Conservation (phyloP, 352 stramenopile species). For the Phytophthora lateralis region DNA sequence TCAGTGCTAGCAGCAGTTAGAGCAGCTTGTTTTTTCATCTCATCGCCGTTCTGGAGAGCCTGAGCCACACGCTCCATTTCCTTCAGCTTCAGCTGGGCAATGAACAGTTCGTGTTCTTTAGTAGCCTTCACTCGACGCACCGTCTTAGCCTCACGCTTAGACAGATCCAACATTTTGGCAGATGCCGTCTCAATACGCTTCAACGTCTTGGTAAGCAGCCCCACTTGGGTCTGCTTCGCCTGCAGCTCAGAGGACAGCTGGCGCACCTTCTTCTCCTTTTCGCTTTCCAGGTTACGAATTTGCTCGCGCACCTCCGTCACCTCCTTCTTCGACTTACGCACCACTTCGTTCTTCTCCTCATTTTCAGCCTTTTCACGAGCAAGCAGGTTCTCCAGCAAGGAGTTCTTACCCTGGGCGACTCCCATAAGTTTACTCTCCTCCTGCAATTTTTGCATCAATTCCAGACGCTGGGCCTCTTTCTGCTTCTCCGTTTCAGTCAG, state of each 20-base stretch:
- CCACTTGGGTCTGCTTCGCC: constrained; percentile 64
- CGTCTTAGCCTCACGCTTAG: constrained; percentile 58
- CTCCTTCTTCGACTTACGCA: constrained; percentile 64
- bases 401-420: constrained; percentile 62
- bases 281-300: constrained; percentile 56
- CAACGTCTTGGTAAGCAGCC: constrained; percentile 57
- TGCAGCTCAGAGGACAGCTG: constrained; percentile 60
- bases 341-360: constrained; percentile 58
- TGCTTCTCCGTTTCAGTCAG: constrained; percentile 54
- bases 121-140: constrained; percentile 55
- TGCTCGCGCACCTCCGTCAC: constrained; percentile 58
- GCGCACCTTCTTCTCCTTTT: constrained; percentile 67
- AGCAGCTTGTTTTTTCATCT: constrained; percentile 37
- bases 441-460: constrained; percentile 63
- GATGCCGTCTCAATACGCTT: constrained; percentile 61
- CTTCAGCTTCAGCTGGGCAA: constrained; percentile 64
- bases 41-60: constrained; percentile 37
- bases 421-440: constrained; percentile 71
- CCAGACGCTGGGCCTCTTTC: constrained; percentile 54
- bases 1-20: constrained; percentile 35
- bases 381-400: constrained; percentile 64
- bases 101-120: constrained; percentile 68
- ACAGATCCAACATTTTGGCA: constrained; percentile 44
- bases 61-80: constrained; percentile 60
- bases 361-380: constrained; percentile 61